phyloP scores from a whole-genome alignment of 2,329 filamentous ascomycete species.

The Fusarium staphyleae region DNA sequence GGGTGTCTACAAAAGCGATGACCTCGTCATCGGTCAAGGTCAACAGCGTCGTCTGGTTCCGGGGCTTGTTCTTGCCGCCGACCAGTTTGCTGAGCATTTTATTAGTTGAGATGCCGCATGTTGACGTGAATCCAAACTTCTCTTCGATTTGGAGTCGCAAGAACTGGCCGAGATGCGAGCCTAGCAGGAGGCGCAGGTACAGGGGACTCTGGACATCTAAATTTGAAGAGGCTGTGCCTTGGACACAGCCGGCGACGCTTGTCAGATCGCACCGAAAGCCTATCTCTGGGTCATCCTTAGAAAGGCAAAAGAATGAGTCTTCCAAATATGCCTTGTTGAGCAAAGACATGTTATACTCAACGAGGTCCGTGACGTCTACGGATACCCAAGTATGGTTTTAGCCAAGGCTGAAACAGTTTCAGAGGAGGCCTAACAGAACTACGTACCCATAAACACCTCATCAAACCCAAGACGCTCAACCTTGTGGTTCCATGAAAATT shows the following conservation, averaged over 20 bases:
- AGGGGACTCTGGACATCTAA: conserved; percentile 48
- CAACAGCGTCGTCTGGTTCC: conserved; percentile 83
- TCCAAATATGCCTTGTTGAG: conserved; percentile 70
- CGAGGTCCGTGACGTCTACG: conserved; percentile 86
- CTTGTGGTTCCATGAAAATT: conserved; percentile 78
- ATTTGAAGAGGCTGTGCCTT: conserved; percentile 35
- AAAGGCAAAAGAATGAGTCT: conserved; percentile 82
- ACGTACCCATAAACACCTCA: conserved; percentile 69
- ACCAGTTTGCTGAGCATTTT: conserved; percentile 87
- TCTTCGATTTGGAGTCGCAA: conserved; percentile 76
- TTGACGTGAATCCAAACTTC: conserved; percentile 83
- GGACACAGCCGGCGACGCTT: conserved; percentile 67
- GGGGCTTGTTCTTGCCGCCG: conserved; percentile 85
- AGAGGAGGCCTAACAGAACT: neutral
- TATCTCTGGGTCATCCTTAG: conserved; percentile 73
- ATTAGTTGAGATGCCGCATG: conserved; percentile 85
- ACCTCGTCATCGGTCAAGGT: conserved; percentile 67
- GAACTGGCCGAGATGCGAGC: conserved; percentile 80
- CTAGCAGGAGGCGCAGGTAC: conserved; percentile 72
- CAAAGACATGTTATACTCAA: conserved; percentile 79
- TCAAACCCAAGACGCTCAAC: conserved; percentile 89
- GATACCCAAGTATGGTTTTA: conserved; percentile 46
- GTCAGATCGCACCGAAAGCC: conserved; percentile 84
- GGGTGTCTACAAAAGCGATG: conserved; percentile 73
- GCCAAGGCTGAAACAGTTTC: conserved; percentile 6